Base-by-base conservation (phyloP, 2,329 filamentous ascomycete genomes). In the Exophiala xenobiotica region DNA sequence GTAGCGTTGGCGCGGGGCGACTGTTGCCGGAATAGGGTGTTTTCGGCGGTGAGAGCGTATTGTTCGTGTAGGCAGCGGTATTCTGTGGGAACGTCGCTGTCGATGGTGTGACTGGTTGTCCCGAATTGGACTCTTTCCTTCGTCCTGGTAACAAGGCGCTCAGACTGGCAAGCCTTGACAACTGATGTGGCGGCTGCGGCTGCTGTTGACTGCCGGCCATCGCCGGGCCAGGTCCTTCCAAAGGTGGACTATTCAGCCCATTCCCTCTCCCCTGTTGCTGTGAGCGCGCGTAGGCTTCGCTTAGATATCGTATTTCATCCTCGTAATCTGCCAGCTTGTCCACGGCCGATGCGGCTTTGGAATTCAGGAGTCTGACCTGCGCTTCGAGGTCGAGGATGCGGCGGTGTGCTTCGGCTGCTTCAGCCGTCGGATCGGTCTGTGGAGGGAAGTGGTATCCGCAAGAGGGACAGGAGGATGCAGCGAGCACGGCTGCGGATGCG, bases 261-360 rank as follows among this genome's bases (percentile, higher is more conserved):
- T 33, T 56, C 51, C 18, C 37, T 29, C 35, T 57, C 51, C 29
- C 40, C 29, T 60, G 57, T 48, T 55, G 49, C 27, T 57, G 54
- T 9, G 50, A 49, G 19, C 43, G 42, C 19, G 44, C 44, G 33
- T 53, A 48, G 12, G 53, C 51, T n/a, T 58, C 57, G 63, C 68
- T 68, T 24, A 84, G 69, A 45, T 70, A 71, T 48, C 74, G 78
- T 19, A 84, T 69, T 63, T 84, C 78, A 58, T 83, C 80, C 71
- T 85, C 81, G 66, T 83, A 84, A 65, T 83, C 78, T 62, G 79
- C 79, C 57, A 82, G 75, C 65, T 74, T 81, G 59, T 77, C 74
- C 42, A 75, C 78, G 59, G 78, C 75, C 50, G 74, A 68, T 3
- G 74, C 73, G 11, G 77, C 76, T 64, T 78, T 79, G 45, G 74